Conservation (phyloP, 306 rosid species). For the Fragaria vesca region DNA sequence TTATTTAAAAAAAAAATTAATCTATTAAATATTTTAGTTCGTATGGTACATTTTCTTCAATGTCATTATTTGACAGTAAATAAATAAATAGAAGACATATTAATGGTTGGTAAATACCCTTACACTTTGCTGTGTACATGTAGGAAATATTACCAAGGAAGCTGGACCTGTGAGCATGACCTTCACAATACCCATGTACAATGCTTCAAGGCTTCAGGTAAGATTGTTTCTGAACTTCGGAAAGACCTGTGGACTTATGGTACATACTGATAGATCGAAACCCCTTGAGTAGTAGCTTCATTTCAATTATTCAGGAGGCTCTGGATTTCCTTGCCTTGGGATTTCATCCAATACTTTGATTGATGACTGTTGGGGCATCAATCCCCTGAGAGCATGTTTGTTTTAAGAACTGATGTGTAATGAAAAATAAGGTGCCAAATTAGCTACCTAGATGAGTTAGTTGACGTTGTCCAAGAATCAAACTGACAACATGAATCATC, state of each 20-base stretch:
- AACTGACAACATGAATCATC: too few species aligned
- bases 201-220: slow-evolving; percentile 83
- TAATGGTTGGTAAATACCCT: background rate
- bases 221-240: slow-evolving; percentile 13
- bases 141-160: slow-evolving; percentile 91
- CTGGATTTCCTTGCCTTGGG: background rate
- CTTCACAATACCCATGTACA: slow-evolving; percentile 89
- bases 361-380: background rate
- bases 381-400: background rate
- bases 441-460: too few species aligned
- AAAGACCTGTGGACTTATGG: background rate
- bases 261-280: background rate
- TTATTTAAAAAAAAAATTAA: too few species aligned
- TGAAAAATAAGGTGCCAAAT: too few species aligned
- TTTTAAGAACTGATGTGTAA: too few species aligned
- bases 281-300: background rate
- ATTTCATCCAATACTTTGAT: background rate
- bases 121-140: background rate
- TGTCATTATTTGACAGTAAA: background rate
- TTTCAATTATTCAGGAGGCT: background rate
- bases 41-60: slow-evolving; percentile 7
- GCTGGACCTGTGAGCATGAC: slow-evolving; percentile 97
- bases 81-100: background rate
- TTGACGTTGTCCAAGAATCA: too few species aligned
- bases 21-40: slow-evolving; percentile 1